These are phyloP conservation scores for Balansia obtecta DNA, from an alignment of 2,329 filamentous ascomycete genomes.

Conservation along the genomic window DNA sequence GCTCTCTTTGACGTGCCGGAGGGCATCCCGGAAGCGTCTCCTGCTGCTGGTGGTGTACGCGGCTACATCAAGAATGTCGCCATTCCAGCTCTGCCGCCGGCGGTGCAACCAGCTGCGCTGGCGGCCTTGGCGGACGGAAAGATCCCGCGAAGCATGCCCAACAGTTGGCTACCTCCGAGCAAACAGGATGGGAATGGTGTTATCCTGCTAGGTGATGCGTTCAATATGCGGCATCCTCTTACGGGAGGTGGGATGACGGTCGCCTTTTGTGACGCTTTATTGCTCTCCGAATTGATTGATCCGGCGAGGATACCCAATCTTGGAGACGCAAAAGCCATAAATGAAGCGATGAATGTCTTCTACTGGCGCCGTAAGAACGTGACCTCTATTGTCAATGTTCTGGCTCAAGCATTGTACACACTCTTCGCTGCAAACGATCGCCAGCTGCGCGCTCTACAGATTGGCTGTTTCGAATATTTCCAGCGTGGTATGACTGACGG, in stretches of 20 bases:
- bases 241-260: conserved; percentile 98
- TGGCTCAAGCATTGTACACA: conserved; percentile 86
- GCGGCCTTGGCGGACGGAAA: conserved; percentile 66
- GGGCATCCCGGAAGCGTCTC: conserved; percentile 58
- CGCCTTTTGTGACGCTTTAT: conserved; percentile 80
- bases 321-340: conserved; percentile 51
- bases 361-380: conserved; percentile 79
- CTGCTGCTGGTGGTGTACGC: conserved; percentile 69
- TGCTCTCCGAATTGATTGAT: conserved; percentile 62
- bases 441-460: conserved; percentile 68
- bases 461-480: conserved; percentile 91
- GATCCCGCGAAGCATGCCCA: conserved; percentile 79
- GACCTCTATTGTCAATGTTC: conserved; percentile 86
- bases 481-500: conserved; percentile 61
- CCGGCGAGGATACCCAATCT: conserved; percentile 58
- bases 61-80: conserved; percentile 71
- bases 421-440: conserved; percentile 79
- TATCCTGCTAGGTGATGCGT: conserved; percentile 79
- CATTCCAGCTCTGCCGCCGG: conserved; percentile 61
- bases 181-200: conserved; percentile 48
- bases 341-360: conserved; percentile 58
- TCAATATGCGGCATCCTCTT: conserved; percentile 98
- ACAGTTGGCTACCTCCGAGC: conserved; percentile 77
- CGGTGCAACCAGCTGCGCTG: conserved; percentile 60
- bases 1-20: conserved; percentile 80